Evolutionary conservation across 1,139 yeast genomes (phyloP), one percentile per base, ranked within the genome.

Genomic region (Pichia sp.): DNA sequence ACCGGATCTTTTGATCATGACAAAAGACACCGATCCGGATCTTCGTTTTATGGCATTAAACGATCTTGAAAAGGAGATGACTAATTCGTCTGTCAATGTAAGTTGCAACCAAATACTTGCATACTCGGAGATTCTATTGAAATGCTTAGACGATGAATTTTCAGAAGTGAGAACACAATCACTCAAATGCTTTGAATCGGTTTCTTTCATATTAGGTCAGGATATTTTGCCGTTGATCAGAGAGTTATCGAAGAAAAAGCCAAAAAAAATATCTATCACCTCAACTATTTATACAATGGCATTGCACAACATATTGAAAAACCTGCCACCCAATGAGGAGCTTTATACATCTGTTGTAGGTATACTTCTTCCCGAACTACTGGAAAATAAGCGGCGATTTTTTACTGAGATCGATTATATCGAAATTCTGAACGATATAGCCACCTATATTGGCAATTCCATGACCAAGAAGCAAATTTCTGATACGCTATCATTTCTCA

Each of bases 31-130:
- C 29, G 97, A 90, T 64, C 87, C 95, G 3, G 97, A 90, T 67
- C 75, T 87, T 62, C 76, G 96, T 65, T 89, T 84, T 70, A 90
- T 90, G 97, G 95, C 93, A 2, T 74, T 89, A 59, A 87, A 82
- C 62, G 97, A 90, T 66, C 76, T 89, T 62, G 81, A 80, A 62
- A 80, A 78, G 64, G 73, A 73, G 58, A 76, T 72, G 55, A 59
- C 61, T 62, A 61, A 64, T 59, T 61, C 72, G 51, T 62, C 69
- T 50, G 61, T 68, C 59, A 41, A 50, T 5, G 40, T 34, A 59
- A 67, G 42, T 62, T 65, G 32, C 66, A 42, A 31, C 19, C 51
- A 75, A 31, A 75, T 52, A 67, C 67, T 42, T 62, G 64, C 71
- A 15, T 78, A 85, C 60, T 71, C 79, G 16, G 75, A 77, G 6